Evolutionary conservation across 257 asterid genomes (phyloP).

Genomic region (Eustoma russellianum): DNA sequence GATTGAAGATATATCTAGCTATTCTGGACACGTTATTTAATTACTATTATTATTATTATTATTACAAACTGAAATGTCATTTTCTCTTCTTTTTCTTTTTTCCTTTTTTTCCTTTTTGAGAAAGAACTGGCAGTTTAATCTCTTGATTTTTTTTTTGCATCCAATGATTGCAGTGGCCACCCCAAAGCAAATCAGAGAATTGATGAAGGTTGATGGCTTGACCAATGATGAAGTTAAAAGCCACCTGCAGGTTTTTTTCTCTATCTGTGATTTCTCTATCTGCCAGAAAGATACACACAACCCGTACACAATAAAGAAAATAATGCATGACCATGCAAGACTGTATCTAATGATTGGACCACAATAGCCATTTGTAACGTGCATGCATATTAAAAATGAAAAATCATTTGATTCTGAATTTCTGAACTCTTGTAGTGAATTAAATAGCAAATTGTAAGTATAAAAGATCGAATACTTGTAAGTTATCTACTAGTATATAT

Average conservation of each 20-base stretch:
- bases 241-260: constrained; percentile 66
- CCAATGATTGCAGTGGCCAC: constrained; percentile 75
- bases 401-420: too few relatives aligned
- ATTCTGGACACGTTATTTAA: background rate
- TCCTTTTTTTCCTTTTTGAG: background rate
- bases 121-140: background rate
- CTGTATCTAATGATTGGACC: too few relatives aligned
- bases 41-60: background rate
- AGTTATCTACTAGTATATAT: too few relatives aligned
- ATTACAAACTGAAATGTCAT: background rate
- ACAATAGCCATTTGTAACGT: too few relatives aligned
- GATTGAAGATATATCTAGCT: too few relatives aligned
- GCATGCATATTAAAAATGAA: too few relatives aligned
- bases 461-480: too few relatives aligned
- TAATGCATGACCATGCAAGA: constrained; percentile 9
- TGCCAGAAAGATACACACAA: constrained; percentile 2
- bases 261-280: too few relatives aligned
- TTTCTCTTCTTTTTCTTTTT: too few relatives aligned
- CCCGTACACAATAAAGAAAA: constrained; percentile 8
- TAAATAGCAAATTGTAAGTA: too few relatives aligned
- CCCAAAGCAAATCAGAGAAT: constrained; percentile 88
- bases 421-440: too few relatives aligned
- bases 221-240: constrained; percentile 99
- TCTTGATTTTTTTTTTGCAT: constrained; percentile 2
- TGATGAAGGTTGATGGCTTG: constrained; percentile 96